Base-by-base conservation (phyloP, 2,329 filamentous ascomycete species). In the Fragosphaeria purpurea region DNA sequence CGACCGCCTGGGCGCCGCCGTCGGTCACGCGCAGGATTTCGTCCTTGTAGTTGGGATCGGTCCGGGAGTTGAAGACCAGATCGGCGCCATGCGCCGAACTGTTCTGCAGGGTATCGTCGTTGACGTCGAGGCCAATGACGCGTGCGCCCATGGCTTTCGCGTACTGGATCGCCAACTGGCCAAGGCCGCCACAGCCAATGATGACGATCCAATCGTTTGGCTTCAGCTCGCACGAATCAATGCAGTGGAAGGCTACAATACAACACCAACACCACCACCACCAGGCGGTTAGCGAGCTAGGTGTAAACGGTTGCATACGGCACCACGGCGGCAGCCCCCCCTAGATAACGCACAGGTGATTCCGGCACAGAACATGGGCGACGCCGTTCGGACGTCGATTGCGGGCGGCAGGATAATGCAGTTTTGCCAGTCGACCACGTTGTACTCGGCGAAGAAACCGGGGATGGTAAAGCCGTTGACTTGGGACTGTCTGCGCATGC, bases 171-270 rank as follows among this genome's bases (percentile, higher is more conserved):
- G 55, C 60, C 4, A 61, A 46, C 30, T 59, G 57, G 4, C 60
- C 60, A n/a, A 62, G 53, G 0, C 60, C 60, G 4, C 60, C 60
- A 11, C 58, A 57, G 12, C 60, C 60, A 8, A 62, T 48, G 37
- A 61, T 53, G 4, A 58, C 60, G 8, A 61, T 47, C 60, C 59
- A 61, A 30, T 58, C 53, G 10, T 49, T 57, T 1, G 50, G 38
- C 9, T 46, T 8, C 2, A 59, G 78, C 34, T 75, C 77, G 1
- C 82, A 83, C 65, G 86, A 83, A 67, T 87, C 88, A 52, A 88
- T 63, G 30, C 81, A 84, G 67, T 86, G 86, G 74, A 88, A 88
- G 55, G 86, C 84, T 42, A 22, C 13, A 9, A 13, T 22, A 22
- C 22, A 22, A 22, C 22, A 22, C 22, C 22, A 22, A 22, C 22